Percentiles rank a stretch among this genome's conserved stretches.
Conservation (phyloP, 108 stramenopile species). For the Epithemia pelagica region DNA sequence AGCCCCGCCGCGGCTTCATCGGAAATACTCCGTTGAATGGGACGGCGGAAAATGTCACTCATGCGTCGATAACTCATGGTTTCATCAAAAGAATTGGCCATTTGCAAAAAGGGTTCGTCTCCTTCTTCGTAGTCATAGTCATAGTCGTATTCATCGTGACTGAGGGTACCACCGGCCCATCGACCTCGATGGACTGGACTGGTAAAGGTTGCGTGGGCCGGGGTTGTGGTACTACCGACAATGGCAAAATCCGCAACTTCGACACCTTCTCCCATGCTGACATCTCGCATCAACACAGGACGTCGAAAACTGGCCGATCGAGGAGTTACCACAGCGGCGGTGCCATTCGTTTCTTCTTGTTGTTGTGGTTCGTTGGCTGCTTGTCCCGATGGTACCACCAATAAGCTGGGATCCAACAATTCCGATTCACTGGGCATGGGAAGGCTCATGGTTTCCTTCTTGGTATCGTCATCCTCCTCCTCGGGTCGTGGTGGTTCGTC, state of each 20-base stretch:
- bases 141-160: not conserved
- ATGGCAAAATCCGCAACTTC: slow-evolving; percentile 22
- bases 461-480: too few species aligned
- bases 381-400: too few species aligned
- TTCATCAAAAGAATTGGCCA: slow-evolving; percentile 27
- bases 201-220: not conserved
- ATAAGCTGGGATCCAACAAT: not conserved
- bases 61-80: slow-evolving; percentile 14
- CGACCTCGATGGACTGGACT: not conserved
- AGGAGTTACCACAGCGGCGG: not conserved
- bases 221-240: not conserved
- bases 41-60: slow-evolving; percentile 23
- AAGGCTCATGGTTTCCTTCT: too few species aligned
- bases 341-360: not conserved
- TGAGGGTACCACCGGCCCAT: not conserved
- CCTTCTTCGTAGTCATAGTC: slow-evolving; percentile 9
- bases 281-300: slow-evolving; percentile 19
- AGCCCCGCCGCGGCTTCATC: slow-evolving; percentile 22
- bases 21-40: slow-evolving; percentile 21
- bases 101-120: not conserved
- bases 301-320: not conserved
- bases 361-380: not conserved
- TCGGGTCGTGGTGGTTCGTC: too few species aligned
- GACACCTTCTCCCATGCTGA: slow-evolving; percentile 38
- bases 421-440: not conserved